Conservation (phyloP, 202 grass and related monocot species). For the Carex sylvatica region DNA sequence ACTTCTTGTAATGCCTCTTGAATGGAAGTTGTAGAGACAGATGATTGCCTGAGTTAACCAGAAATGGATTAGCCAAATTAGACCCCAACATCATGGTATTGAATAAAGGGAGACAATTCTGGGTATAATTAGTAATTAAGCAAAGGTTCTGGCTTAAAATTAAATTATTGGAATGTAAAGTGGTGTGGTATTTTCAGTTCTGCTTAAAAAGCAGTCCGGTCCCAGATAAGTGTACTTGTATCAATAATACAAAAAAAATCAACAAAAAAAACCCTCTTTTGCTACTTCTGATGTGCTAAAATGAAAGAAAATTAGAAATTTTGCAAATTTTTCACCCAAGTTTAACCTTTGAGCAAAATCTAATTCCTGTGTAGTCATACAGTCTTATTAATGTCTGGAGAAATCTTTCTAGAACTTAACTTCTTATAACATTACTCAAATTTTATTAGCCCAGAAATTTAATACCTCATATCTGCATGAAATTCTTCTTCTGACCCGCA, state of each 20-base stretch:
- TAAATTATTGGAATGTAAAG: not conserved
- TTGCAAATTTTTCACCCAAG: not conserved
- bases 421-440: not conserved
- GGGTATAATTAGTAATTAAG: not conserved
- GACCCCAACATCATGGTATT: not conserved
- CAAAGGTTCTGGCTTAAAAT: not conserved
- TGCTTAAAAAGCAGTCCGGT: not conserved
- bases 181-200: not conserved
- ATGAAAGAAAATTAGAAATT: not conserved
- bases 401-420: not conserved
- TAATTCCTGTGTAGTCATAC: not conserved
- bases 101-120: not conserved
- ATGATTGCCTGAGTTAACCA: slow-evolving; percentile 32
- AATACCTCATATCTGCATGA: slow-evolving; percentile 24
- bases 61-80: not conserved
- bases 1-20: slow-evolving; percentile 3
- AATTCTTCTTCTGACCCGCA: slow-evolving; percentile 25
- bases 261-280: not conserved
- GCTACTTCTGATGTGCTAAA: not conserved
- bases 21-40: slow-evolving; percentile 11
- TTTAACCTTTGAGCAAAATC: not conserved
- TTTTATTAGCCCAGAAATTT: not conserved
- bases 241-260: not conserved
- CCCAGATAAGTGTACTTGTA: not conserved
- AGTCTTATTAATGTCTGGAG: not conserved